These are phyloP conservation scores for Cydonia oblonga DNA, from an alignment of 331 rosid species.

Conservation along the genomic window DNA sequence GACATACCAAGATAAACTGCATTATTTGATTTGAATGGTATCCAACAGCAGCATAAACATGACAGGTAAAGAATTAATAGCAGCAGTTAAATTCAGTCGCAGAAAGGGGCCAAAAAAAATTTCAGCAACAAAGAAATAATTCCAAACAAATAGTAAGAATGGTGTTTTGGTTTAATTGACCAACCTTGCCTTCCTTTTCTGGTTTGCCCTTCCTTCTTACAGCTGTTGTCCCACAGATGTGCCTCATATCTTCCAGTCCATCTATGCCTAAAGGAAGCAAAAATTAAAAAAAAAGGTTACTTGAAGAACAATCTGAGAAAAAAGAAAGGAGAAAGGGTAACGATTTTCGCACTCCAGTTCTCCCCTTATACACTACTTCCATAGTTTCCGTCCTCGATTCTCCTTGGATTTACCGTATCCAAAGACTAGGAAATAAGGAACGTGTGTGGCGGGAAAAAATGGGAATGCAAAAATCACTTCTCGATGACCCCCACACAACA, in stretches of 20 bases:
- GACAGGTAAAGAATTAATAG: constrained; percentile 26
- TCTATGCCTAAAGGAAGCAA: constrained; percentile 43
- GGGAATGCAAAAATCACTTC: not conserved
- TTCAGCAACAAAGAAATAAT: not conserved
- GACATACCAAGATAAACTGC: constrained; percentile 82
- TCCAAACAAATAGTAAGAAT: not conserved
- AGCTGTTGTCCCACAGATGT: constrained; percentile 53
- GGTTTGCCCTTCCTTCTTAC: constrained; percentile 98
- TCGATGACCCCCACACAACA: not conserved
- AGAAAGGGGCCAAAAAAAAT: constrained; percentile 9
- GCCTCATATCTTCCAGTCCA: constrained; percentile 83
- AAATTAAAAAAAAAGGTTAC: not conserved
- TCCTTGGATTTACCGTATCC: not conserved
- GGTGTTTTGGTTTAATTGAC: constrained; percentile 3
- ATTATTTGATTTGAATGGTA: constrained; percentile 27
- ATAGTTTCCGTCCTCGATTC: not conserved
- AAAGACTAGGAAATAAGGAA: too few species aligned
- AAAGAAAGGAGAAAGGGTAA: too few species aligned
- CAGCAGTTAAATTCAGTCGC: constrained; percentile 15
- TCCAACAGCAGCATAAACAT: constrained; percentile 23
- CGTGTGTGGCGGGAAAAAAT: not conserved
- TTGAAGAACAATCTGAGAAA: not conserved
- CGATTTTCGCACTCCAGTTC: not conserved
- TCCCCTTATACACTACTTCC: not conserved
- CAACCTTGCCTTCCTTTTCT: constrained; percentile 99